Base-by-base conservation (phyloP, 2,329 filamentous ascomycete genomes). In the Chaetomiaceae sp. region DNA sequence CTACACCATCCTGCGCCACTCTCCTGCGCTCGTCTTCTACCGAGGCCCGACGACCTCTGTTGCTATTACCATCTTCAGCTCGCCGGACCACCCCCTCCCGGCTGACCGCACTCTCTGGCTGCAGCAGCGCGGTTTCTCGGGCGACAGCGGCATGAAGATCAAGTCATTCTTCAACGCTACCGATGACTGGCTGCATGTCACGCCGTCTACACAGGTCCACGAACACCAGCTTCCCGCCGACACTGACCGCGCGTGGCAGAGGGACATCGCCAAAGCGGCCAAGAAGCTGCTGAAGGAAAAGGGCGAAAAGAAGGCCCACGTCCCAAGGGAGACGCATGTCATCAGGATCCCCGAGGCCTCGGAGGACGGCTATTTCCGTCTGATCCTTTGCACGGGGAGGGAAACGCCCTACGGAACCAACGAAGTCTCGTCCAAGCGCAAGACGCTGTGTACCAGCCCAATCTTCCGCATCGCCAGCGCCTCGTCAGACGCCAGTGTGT, bases 391-490 rank as follows among this genome's bases (percentile, higher is more conserved):
- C 56, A 68, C 73, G 0, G 79, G 75, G 0, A 65, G 70, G 0
- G 59, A 51, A 0, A 34, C 42, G 6, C 51, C 50, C 6, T 55
- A 61, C 2, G 59, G 59, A 14, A 33, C 46, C n/a, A 45, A 9
- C 7, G 34, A 44, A 20, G 46, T 22, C 19, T 36, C 49, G 1
- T 49, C 46, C 8, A 57, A 38, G 37, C 51, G 60, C 31, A 84
- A 80, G 60, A 72, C 79, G 0, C 74, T 88, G 0, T 87, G 84
- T 55, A 76, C 78, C 0, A 87, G 83, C 57, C 85, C 85, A 0
- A 78, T 86, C 0, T 88, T 89, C 59, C 77, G 85, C 15, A 72
- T 89, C n/a, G 78, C 85, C 2, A 88, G 84, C 56, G 81, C 82
- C 0, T 85, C 83, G 0, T 73, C 76, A 0, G 82, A 83, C 55